phyloP scores from a whole-genome alignment of 179 eudicot genomes.

The Vitellaria paradoxa region DNA sequence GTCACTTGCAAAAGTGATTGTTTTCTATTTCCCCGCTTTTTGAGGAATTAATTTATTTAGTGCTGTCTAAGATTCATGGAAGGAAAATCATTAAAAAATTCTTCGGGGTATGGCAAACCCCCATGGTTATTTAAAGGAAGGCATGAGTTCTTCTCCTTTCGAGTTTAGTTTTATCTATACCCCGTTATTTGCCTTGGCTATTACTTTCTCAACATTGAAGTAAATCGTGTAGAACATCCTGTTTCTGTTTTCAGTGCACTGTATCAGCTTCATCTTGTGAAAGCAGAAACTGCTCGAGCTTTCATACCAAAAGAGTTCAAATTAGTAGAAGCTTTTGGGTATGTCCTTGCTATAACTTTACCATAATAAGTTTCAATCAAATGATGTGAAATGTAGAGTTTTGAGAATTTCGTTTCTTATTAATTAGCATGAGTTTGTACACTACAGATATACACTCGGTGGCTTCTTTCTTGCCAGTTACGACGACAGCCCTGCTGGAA shows the following conservation, averaged over 20 bases:
- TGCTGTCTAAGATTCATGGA: constrained; percentile 40
- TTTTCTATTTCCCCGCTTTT: neutral
- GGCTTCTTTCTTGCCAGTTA: constrained; percentile 87
- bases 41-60: neutral
- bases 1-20: neutral
- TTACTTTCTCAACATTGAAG: neutral
- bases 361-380: constrained; percentile 8
- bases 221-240: neutral
- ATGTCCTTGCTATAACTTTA: constrained; percentile 39
- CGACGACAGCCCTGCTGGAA: constrained; percentile 83
- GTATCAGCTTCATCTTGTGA: constrained; percentile 89
- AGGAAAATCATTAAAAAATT: constrained; percentile 22
- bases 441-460: constrained; percentile 72
- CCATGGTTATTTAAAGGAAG: constrained; percentile 80
- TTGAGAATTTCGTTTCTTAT: neutral
- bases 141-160: constrained; percentile 25
- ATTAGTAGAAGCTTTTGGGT: constrained; percentile 97
- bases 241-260: constrained; percentile 54
- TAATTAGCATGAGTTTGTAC: constrained; percentile 11
- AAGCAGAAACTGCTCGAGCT: constrained; percentile 78
- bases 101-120: constrained; percentile 47
- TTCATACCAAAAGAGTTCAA: constrained; percentile 83
- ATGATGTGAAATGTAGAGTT: constrained; percentile 8
- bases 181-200: neutral
- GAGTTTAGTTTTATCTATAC: constrained; percentile 16